These are phyloP conservation scores for Fraxinus angustifolia DNA, from an alignment of 305 asterid species.

Conservation along the genomic window DNA sequence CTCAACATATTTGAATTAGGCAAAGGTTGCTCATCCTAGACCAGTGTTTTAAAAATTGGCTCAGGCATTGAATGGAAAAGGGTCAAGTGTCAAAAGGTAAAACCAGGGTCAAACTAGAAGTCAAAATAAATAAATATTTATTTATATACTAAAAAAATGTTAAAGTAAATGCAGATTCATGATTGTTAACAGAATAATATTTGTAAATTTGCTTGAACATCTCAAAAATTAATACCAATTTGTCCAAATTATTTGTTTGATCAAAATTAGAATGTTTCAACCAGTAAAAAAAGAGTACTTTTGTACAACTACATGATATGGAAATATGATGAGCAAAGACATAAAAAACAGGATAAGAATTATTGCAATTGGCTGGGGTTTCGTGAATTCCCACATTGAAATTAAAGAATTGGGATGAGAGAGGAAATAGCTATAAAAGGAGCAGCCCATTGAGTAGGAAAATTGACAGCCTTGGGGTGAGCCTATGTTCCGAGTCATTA, in stretches of 20 bases:
- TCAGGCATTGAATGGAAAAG: neutral
- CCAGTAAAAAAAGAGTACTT: neutral
- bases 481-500: neutral
- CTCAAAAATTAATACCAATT: neutral
- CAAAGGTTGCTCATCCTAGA: neutral
- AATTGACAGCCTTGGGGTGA: neutral
- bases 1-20: neutral
- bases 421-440: neutral
- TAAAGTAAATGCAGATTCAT: neutral
- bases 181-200: neutral
- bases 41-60: neutral
- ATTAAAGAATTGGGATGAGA: neutral
- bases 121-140: neutral
- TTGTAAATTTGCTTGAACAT: neutral
- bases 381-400: neutral
- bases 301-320: neutral
- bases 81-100: neutral
- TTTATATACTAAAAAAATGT: neutral
- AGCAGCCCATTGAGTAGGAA: neutral
- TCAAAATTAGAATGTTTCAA: slow-evolving; percentile 2
- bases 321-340: neutral
- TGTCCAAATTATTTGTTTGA: neutral
- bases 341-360: neutral
- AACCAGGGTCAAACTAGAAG: neutral
- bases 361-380: neutral